A percentile compares a stretch with the other conserved stretches of the same genome.
These are phyloP conservation scores for Coix lacrymajobi DNA, from an alignment of 176 grass and related monocot species.

Conservation along the genomic window DNA sequence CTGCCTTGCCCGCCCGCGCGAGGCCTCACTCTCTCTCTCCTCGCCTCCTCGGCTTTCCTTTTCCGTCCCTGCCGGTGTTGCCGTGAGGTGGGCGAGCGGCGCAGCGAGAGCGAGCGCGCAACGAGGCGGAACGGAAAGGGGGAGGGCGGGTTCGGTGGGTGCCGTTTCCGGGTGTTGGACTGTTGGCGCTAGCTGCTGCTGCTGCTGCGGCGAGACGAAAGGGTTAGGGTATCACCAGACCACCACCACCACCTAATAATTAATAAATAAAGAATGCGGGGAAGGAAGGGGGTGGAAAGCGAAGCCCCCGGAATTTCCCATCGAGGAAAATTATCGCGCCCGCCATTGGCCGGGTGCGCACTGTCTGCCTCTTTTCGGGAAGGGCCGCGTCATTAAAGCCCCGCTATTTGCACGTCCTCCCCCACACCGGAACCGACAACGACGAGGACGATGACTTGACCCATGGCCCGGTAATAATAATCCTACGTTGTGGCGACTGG, in stretches of 20 bases:
- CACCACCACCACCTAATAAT: neutral
- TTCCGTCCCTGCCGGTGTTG: constrained; percentile 32
- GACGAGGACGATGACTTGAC: no score
- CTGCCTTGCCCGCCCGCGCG: no score
- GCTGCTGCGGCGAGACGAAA: neutral
- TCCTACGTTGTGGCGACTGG: no score
- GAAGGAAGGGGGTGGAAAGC: neutral
- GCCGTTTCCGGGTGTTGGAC: constrained; percentile 4
- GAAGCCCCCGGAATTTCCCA: neutral
- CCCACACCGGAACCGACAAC: no score
- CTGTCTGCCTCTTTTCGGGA: constrained; percentile 20
- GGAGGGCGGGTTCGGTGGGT: neutral
- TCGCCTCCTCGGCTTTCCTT: constrained; percentile 43
- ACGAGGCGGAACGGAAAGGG: neutral
- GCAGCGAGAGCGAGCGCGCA: neutral
- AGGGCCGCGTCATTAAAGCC: neutral
- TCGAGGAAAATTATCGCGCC: constrained; percentile 1
- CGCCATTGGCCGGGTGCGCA: constrained; percentile 12
- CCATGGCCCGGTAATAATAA: no score
- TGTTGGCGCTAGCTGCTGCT: neutral
- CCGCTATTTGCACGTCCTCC: no score
- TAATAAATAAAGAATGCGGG: neutral
- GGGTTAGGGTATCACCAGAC: neutral
- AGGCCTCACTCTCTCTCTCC: neutral
- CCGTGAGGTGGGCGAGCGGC: neutral